A percentile compares a stretch with the other conserved stretches of the same genome.
Conservation (phyloP, 2,329 filamentous ascomycete genomes). For the Parastagonospora avenae region DNA sequence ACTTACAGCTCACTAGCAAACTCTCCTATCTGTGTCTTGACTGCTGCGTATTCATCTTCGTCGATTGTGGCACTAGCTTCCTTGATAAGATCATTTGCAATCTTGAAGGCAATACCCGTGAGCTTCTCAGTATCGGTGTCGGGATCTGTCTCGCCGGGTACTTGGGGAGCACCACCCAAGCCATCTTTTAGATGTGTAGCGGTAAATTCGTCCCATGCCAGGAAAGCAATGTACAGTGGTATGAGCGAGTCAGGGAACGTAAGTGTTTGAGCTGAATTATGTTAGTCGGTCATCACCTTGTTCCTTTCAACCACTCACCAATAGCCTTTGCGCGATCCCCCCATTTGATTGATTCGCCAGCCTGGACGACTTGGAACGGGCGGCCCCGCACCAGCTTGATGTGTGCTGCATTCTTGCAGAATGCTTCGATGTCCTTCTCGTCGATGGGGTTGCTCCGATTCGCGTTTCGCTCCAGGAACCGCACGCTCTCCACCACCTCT, state of each 20-base stretch:
- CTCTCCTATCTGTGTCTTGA: conserved; percentile 44
- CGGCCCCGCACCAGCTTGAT: conserved; percentile 81
- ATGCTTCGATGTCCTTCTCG: conserved; percentile 79
- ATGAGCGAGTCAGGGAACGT: conserved; percentile 53
- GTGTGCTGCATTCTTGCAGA: conserved; percentile 94
- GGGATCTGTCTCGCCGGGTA: conserved; percentile 43
- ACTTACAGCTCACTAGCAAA: conserved; percentile 53
- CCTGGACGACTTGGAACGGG: conserved; percentile 55
- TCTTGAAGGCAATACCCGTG: conserved; percentile 50
- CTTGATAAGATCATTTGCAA: conserved; percentile 50
- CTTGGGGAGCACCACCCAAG: conserved; percentile 38
- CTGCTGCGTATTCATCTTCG: conserved; percentile 47
- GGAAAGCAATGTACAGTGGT: conserved; percentile 57
- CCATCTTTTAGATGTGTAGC: conserved; percentile 47
- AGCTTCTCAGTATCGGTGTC: conserved; percentile 48
- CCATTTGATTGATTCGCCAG: conserved; percentile 50
- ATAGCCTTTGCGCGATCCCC: conserved; percentile 57
- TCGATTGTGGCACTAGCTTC: conserved; percentile 49
- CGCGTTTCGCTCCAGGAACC: conserved; percentile 58
- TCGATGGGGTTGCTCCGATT: conserved; percentile 60
- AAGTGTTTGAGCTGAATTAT: conserved; percentile 42
- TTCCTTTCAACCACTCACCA: conserved; percentile 50
- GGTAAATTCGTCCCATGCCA: conserved; percentile 55
- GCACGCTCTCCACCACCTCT: conserved; percentile 73
- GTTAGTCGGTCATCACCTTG: conserved; percentile 4